Percentiles rank a stretch among this genome's conserved stretches.
These are phyloP conservation scores for Trichoderma sp. DNA, from an alignment of 2,329 filamentous ascomycete species.

Conservation along the genomic window DNA sequence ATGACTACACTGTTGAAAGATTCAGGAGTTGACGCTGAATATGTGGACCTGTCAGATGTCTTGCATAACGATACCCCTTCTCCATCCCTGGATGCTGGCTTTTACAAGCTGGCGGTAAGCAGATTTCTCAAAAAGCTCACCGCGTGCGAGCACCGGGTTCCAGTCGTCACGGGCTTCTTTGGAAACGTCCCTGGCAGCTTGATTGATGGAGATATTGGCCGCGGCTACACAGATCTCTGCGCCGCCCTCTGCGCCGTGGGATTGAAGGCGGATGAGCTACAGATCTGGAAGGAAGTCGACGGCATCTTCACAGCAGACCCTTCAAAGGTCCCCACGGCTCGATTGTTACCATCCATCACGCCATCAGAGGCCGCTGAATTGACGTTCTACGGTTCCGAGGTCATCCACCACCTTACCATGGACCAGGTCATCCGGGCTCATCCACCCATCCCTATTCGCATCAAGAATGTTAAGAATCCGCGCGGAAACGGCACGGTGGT, in stretches of 20 bases:
- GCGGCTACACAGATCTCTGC: slow-evolving; percentile 95
- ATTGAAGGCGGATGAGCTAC: slow-evolving; percentile 81
- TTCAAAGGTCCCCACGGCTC: slow-evolving; percentile 89
- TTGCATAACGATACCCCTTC: slow-evolving; percentile 63
- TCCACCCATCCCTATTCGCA: slow-evolving; percentile 78
- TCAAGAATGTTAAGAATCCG: slow-evolving; percentile 91
- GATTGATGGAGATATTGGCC: slow-evolving; percentile 83
- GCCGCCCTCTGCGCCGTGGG: slow-evolving; percentile 90
- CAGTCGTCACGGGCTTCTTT: slow-evolving; percentile 91
- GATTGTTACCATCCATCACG: slow-evolving; percentile 83
- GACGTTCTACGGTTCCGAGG: slow-evolving; percentile 92
- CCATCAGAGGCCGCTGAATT: slow-evolving; percentile 94
- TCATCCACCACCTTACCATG: slow-evolving; percentile 99
- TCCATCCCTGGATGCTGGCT: slow-evolving; percentile 63
- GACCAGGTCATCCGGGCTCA: slow-evolving; percentile 87
- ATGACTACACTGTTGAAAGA: slow-evolving; percentile 85
- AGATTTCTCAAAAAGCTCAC: slow-evolving; percentile 64
- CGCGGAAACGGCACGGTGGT: slow-evolving; percentile 77
- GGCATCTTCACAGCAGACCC: slow-evolving; percentile 87
- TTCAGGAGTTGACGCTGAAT: slow-evolving; percentile 78
- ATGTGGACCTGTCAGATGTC: slow-evolving; percentile 83
- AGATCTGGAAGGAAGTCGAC: slow-evolving; percentile 99
- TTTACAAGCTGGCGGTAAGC: slow-evolving; percentile 67
- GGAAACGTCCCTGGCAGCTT: slow-evolving; percentile 89
- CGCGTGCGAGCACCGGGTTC: slow-evolving; percentile 67